Percentiles rank a stretch among this genome's conserved stretches.
Evolutionary conservation across 2,329 filamentous ascomycete species (phyloP).

Genomic region (Penicillium sp.): DNA sequence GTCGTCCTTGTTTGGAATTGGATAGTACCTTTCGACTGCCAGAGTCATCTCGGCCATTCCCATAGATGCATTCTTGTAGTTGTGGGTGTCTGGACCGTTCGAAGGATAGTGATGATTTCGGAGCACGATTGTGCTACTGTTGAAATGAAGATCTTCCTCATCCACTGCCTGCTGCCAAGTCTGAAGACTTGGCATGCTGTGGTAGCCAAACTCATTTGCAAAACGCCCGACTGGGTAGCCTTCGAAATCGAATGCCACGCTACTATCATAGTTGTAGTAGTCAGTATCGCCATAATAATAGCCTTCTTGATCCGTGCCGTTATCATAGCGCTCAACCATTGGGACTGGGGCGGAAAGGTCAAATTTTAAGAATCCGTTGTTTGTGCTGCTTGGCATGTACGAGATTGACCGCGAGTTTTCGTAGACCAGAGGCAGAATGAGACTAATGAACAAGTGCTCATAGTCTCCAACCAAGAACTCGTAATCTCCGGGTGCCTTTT

Average conservation of each 20-base stretch:
- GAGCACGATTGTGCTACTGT: constrained; percentile 56
- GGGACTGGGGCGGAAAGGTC: constrained; percentile 56
- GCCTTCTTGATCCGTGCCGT: constrained; percentile 47
- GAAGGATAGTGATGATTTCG: constrained; percentile 63
- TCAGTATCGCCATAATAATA: constrained; percentile 63
- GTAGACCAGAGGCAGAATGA: constrained; percentile 58
- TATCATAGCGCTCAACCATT: constrained; percentile 59
- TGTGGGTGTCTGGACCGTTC: constrained; percentile 49
- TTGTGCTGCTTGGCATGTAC: constrained; percentile 62
- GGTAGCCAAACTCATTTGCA: constrained; percentile 65
- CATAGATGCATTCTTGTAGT: constrained; percentile 38
- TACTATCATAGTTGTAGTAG: constrained; percentile 60
- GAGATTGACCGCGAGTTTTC: constrained; percentile 61
- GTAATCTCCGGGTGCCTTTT: constrained; percentile 47
- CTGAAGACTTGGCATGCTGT: constrained; percentile 62
- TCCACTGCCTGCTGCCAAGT: constrained; percentile 58
- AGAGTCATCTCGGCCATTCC: constrained; percentile 60
- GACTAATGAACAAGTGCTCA: constrained; percentile 59
- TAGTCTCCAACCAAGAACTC: constrained; percentile 53
- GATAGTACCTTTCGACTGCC: constrained; percentile 59
- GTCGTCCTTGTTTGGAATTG: constrained; percentile 55
- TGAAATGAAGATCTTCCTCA: constrained; percentile 56
- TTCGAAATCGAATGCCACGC: constrained; percentile 55
- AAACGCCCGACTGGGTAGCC: constrained; percentile 62
- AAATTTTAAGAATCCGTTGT: constrained; percentile 58